Base-by-base conservation (phyloP, 371 early-diverging fungal species). In the Mortierella sp. region DNA sequence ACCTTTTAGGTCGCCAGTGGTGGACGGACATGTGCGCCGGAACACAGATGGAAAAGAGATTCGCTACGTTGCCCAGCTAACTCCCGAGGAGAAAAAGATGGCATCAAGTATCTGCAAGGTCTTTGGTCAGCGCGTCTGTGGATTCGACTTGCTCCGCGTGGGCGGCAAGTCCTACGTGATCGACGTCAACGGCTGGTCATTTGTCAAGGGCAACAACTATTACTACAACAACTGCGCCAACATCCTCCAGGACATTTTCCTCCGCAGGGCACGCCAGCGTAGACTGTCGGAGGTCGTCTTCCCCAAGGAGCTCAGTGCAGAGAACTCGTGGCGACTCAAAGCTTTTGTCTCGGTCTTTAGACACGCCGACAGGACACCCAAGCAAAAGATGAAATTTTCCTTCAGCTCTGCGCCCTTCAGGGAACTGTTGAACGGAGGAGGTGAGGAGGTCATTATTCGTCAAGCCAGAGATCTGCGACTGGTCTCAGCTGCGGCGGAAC, bases 141-240 rank as follows among this genome's bases (percentile, higher is more conserved):
- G 99, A 0, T 96, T 99, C 76, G 99, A 99, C 88, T 87, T 99
- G 31, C 88, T 99, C 72, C 94, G 99, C 8, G 94, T 94, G 3
- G 87, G 89, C 67, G 97, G 98, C 16, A 90, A 92, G 80, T 97
- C 98, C 5, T 96, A 95, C 88, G 98, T 99, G 13, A 98, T 99
- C 83, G 99, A 99, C 88, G 99, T 99, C 73, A 99, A 99, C 82
- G 99, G 99, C 13, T 99, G 99, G 99, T 97, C 97, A 40, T 99
- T 99, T 90, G 99, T 99, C 71, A 99, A 99, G 88, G 98, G 98
- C 74, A 98, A 96, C 82, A 94, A 95, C 69, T 91, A 93, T 26
- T 99, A 99, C 87, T 98, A 98, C 87, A 97, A 97, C 82, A 92
- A 93, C 54, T 97, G 97, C 59, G 95, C 98, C 2, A 80, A 78